Conservation (phyloP, 768 basidiomycete species). For the Trametes punicea region DNA sequence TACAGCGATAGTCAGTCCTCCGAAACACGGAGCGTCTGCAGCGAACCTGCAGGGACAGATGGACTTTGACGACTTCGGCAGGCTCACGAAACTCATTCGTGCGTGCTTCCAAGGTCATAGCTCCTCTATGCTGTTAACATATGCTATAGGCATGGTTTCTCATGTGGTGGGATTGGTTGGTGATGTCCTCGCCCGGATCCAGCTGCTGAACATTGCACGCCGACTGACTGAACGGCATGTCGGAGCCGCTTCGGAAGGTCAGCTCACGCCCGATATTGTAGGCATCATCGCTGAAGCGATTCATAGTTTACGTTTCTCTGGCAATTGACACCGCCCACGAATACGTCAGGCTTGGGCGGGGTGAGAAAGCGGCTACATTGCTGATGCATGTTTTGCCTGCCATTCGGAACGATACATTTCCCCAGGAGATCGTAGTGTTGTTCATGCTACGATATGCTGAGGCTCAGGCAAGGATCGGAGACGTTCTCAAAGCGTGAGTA, state of each 20-base stretch:
- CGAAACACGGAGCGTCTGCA: constrained; percentile 17
- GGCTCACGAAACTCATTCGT: constrained; percentile 53
- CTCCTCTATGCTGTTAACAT: not conserved
- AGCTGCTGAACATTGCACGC: constrained; percentile 60
- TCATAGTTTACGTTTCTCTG: constrained; percentile 59
- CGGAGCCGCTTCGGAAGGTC: constrained; percentile 28
- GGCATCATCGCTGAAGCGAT: not conserved
- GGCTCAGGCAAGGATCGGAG: constrained; percentile 56
- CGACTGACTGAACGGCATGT: constrained; percentile 52
- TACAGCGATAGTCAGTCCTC: constrained; percentile 9
- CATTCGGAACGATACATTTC: constrained; percentile 42
- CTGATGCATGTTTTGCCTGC: constrained; percentile 55
- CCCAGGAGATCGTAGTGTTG: constrained; percentile 49
- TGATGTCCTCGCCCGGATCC: constrained; percentile 61
- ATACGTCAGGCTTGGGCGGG: constrained; percentile 75
- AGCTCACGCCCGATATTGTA: not conserved
- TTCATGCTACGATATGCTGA: constrained; percentile 68
- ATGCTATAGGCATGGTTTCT: constrained; percentile 46
- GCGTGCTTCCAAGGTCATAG: constrained; percentile 24
- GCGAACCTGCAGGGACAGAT: constrained; percentile 3
- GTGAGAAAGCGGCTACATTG: constrained; percentile 59
- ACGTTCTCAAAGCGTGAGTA: constrained; percentile 55
- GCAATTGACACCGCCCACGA: constrained; percentile 73
- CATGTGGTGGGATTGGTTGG: constrained; percentile 70
- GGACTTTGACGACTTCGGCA: constrained; percentile 29